phyloP scores from a whole-genome alignment of 2,329 filamentous ascomycete genomes.

The Fusarium hostae region DNA sequence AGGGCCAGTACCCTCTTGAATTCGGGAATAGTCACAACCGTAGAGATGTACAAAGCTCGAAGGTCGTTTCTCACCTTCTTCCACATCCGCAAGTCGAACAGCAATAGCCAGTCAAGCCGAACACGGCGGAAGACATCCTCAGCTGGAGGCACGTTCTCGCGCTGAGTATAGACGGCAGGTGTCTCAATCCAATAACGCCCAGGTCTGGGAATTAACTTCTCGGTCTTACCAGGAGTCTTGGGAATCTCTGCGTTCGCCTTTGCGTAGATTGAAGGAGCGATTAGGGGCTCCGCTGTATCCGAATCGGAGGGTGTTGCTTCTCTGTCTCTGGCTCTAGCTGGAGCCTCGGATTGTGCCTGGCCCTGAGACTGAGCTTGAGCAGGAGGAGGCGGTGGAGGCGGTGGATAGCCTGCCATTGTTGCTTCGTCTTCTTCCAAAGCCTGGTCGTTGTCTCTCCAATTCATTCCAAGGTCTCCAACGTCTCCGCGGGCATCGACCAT shows the following conservation, averaged over 20 bases:
- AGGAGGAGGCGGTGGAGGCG: constrained; percentile 70
- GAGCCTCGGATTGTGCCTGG: constrained; percentile 54
- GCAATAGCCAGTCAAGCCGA: constrained; percentile 90
- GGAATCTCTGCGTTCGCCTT: constrained; percentile 80
- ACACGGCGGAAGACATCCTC: constrained; percentile 92
- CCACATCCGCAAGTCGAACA: constrained; percentile 96
- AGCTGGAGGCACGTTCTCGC: constrained; percentile 72
- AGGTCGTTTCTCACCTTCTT: constrained; percentile 93
- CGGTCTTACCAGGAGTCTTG: constrained; percentile 75
- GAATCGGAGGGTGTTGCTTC: constrained; percentile 78
- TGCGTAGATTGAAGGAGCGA: constrained; percentile 69
- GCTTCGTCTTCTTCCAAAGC: constrained; percentile 81
- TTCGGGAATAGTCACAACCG: constrained; percentile 92
- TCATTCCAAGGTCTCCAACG: constrained; percentile 59
- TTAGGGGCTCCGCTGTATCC: constrained; percentile 73
- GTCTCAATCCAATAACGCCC: constrained; percentile 89
- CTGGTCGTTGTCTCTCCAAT: constrained; percentile 68
- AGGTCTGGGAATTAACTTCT: constrained; percentile 66
- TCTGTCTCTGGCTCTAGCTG: constrained; percentile 60
- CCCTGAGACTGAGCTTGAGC: constrained; percentile 60
- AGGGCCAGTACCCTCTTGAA: constrained; percentile 95
- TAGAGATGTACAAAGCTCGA: constrained; percentile 93
- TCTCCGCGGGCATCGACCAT: constrained; percentile 65
- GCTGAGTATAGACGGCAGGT: constrained; percentile 74
- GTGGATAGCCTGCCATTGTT: constrained; percentile 77